phyloP scores from a whole-genome alignment of 2,329 filamentous ascomycete species.

The Xylaria sp. region DNA sequence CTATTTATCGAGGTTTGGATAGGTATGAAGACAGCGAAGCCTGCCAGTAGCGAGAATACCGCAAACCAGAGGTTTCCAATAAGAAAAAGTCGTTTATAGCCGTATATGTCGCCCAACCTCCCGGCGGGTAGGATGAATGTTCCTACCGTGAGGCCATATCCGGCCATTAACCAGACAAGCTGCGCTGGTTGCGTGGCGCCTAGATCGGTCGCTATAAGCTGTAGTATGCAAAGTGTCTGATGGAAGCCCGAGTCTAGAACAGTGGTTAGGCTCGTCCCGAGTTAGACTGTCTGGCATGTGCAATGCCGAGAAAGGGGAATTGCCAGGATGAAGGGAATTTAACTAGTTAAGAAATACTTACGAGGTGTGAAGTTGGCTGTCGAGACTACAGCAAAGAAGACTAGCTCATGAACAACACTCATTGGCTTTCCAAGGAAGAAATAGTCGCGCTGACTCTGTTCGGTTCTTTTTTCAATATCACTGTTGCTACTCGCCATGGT shows the following conservation, averaged over 20 bases:
- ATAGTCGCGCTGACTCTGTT: slow-evolving; percentile 30
- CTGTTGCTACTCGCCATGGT: slow-evolving; percentile 29
- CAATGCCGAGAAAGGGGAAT: not conserved
- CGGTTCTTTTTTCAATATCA: slow-evolving; percentile 31
- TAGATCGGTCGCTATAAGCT: slow-evolving; percentile 52
- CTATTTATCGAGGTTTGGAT: slow-evolving; percentile 3
- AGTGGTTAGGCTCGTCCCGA: slow-evolving; percentile 12
- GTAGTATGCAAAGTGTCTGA: slow-evolving; percentile 43
- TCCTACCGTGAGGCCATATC: slow-evolving; percentile 54
- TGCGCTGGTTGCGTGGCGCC: slow-evolving; percentile 47
- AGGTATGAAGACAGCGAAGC: slow-evolving; percentile 47
- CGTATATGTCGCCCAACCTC: slow-evolving; percentile 55
- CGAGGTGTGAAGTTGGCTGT: slow-evolving; percentile 42
- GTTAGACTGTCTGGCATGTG: not conserved
- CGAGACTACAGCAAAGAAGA: slow-evolving; percentile 38
- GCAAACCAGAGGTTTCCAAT: slow-evolving; percentile 56
- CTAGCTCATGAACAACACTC: slow-evolving; percentile 35
- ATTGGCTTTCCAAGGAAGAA: slow-evolving; percentile 39
- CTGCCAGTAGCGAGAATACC: slow-evolving; percentile 52
- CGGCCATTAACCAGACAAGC: slow-evolving; percentile 53
- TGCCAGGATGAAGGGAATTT: not conserved
- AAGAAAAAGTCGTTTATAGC: slow-evolving; percentile 55
- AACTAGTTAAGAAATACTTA: slow-evolving; percentile 21
- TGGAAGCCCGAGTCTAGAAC: slow-evolving; percentile 38
- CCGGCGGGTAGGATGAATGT: slow-evolving; percentile 57